These are phyloP conservation scores for Arthroderma sp. DNA, from an alignment of 2,329 filamentous ascomycete genomes.

Conservation along the genomic window DNA sequence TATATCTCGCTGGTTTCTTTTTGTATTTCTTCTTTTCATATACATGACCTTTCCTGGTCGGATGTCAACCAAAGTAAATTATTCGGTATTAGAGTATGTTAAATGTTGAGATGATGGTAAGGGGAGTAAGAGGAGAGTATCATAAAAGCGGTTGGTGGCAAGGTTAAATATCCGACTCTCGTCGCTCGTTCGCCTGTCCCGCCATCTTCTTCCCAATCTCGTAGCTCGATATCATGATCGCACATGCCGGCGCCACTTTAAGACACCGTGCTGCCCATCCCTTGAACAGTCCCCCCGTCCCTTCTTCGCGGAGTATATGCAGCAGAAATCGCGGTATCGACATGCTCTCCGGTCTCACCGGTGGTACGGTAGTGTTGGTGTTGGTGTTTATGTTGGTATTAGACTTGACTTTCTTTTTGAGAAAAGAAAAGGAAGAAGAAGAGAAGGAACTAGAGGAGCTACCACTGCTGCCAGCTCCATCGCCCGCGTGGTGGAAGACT, in stretches of 20 bases:
- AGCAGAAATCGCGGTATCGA: constrained; percentile 72
- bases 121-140: not conserved
- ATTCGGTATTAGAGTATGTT: too few relatives aligned
- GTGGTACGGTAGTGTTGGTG: constrained; percentile 9
- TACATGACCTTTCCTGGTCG: too few relatives aligned
- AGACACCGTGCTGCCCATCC: constrained; percentile 86
- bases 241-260: constrained; percentile 91
- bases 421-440: constrained; percentile 6
- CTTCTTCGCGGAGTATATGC: constrained; percentile 84
- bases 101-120: not conserved
- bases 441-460: constrained; percentile 2
- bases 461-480: constrained; percentile 16
- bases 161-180: constrained; percentile 12
- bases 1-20: too few relatives aligned
- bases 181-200: constrained; percentile 54
- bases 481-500: constrained; percentile 52
- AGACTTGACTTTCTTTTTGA: not conserved
- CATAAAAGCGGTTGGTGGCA: not conserved
- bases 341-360: constrained; percentile 52
- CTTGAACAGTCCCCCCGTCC: constrained; percentile 65
- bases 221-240: constrained; percentile 98
- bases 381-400: not conserved
- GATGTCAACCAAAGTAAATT: too few relatives aligned
- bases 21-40: too few relatives aligned
- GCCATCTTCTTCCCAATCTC: constrained; percentile 90